These are phyloP conservation scores for Trichoderma reesei DNA, from an alignment of 495 filamentous ascomycete genomes.

Conservation along the genomic window DNA sequence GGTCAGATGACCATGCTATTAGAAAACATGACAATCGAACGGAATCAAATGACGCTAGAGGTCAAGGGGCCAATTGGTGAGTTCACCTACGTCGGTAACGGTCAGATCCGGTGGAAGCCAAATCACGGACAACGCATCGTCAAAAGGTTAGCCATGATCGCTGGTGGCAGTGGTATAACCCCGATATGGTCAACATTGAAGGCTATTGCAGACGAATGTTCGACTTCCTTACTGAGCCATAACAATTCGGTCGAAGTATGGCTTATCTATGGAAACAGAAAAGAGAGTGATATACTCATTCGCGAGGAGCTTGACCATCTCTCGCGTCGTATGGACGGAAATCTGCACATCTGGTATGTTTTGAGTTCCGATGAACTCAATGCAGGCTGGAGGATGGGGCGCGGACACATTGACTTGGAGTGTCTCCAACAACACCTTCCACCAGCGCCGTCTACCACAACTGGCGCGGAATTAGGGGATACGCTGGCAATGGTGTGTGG, in stretches of 20 bases:
- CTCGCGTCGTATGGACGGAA: not conserved
- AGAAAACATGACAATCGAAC: slow-evolving; percentile 54
- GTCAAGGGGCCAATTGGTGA: slow-evolving; percentile 90
- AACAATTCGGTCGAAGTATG: slow-evolving; percentile 28
- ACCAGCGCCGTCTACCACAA: not conserved
- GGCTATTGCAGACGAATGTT: slow-evolving; percentile 48
- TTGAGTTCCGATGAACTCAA: not conserved
- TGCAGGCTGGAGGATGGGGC: not conserved
- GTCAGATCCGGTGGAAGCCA: slow-evolving; percentile 46
- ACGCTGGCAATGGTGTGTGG: not conserved
- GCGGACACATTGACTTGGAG: not conserved
- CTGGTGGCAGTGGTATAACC: slow-evolving; percentile 81
- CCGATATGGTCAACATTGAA: slow-evolving; percentile 84
- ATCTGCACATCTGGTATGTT: not conserved
- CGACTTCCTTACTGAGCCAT: slow-evolving; percentile 12
- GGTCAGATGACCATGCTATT: slow-evolving; percentile 83
- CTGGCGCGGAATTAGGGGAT: not conserved
- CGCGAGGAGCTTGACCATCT: slow-evolving; percentile 20
- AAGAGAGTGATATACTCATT: slow-evolving; percentile 77
- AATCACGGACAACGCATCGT: slow-evolving; percentile 50
- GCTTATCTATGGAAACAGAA: slow-evolving; percentile 71
- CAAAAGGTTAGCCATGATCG: slow-evolving; percentile 76
- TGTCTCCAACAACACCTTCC: not conserved
- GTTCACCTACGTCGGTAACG: slow-evolving; percentile 68
- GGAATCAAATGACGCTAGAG: slow-evolving; percentile 41